Percentiles rank a stretch among this genome's conserved stretches.
phyloP scores from a whole-genome alignment of 1,139 yeast genomes.

The Geotrichum australiense region DNA sequence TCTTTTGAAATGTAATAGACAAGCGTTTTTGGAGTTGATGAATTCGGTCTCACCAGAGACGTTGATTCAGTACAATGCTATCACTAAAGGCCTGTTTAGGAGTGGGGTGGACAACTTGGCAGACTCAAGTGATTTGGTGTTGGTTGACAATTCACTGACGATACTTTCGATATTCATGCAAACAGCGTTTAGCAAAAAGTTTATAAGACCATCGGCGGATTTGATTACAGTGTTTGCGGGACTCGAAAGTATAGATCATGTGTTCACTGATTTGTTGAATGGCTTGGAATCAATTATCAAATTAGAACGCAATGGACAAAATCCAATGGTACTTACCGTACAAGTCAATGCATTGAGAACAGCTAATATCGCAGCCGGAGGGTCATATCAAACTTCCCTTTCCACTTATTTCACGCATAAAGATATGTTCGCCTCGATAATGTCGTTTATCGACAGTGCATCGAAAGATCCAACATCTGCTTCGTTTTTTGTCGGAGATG shows the following conservation, averaged over 20 bases:
- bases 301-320: background rate
- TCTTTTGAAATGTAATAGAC: constrained; percentile 30
- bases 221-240: constrained; percentile 34
- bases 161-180: constrained; percentile 30
- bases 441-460: constrained; percentile 29
- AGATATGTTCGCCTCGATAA: constrained; percentile 35
- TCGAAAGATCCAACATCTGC: constrained; percentile 19
- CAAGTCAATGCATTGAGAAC: constrained; percentile 32
- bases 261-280: constrained; percentile 29
- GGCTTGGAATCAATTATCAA: constrained; percentile 25
- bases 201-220: constrained; percentile 31
- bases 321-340: constrained; percentile 18
- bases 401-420: constrained; percentile 33
- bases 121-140: constrained; percentile 20
- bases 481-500: constrained; percentile 30
- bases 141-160: constrained; percentile 25
- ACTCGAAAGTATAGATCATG: constrained; percentile 31
- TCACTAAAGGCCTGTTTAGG: constrained; percentile 27
- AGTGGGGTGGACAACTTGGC: constrained; percentile 26
- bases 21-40: constrained; percentile 26
- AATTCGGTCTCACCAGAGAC: constrained; percentile 25
- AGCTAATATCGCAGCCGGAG: constrained; percentile 31
- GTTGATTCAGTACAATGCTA: constrained; percentile 23
- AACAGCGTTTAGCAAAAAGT: constrained; percentile 28
- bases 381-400: constrained; percentile 32